A percentile compares a stretch with the other conserved stretches of the same genome.
These are phyloP conservation scores for Malassezia pachydermatis DNA, from an alignment of 1,284 basidiomycete genomes.

Conservation along the genomic window DNA sequence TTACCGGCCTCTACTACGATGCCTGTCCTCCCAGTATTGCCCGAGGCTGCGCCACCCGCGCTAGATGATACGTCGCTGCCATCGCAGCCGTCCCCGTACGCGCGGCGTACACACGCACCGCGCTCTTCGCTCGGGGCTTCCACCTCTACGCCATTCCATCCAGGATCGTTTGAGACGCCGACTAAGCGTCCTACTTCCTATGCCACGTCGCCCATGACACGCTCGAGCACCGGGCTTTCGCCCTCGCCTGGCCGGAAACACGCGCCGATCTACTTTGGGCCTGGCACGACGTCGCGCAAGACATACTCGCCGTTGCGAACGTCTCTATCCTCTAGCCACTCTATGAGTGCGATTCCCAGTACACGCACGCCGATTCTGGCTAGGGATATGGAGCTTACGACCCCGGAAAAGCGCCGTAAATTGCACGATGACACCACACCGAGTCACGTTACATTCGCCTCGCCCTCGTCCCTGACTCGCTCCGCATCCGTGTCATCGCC, in stretches of 20 bases:
- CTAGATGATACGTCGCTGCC: neutral
- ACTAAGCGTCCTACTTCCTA: neutral
- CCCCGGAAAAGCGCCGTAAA: constrained; percentile 11
- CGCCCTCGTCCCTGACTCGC: neutral
- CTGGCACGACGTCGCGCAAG: constrained; percentile 6
- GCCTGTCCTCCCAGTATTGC: neutral
- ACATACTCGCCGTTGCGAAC: constrained; percentile 12
- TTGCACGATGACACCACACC: neutral
- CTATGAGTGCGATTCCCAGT: constrained; percentile 1
- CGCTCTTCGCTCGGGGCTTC: neutral
- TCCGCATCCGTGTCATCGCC: neutral
- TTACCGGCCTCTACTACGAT: neutral
- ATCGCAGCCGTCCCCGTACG: constrained; percentile 1
- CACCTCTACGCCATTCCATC: neutral
- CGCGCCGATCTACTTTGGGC: constrained; percentile 16
- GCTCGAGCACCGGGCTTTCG: neutral
- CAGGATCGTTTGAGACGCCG: constrained; percentile 11
- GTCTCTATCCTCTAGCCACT: neutral
- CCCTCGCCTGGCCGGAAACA: constrained; percentile 12
- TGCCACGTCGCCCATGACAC: constrained; percentile 9
- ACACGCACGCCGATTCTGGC: neutral
- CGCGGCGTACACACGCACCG: neutral
- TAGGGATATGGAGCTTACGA: neutral
- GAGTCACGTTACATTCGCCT: constrained; percentile 1
- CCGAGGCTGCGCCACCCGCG: neutral